These are phyloP conservation scores for Coniochaeta prunicola DNA, from an alignment of 2,329 filamentous ascomycete genomes.

Conservation along the genomic window DNA sequence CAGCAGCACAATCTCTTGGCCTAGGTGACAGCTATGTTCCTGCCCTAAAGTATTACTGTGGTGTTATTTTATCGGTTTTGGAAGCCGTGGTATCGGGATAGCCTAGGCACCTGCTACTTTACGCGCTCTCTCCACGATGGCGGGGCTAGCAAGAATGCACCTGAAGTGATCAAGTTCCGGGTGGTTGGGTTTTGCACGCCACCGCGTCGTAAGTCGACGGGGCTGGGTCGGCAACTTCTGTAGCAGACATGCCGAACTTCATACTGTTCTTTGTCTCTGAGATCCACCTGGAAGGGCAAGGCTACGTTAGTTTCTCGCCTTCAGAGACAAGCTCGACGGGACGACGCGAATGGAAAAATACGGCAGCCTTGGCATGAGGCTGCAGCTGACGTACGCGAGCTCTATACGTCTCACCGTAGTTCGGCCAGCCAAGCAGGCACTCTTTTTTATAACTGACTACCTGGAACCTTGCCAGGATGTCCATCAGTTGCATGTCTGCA, in stretches of 20 bases:
- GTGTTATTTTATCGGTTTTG: too few relatives aligned
- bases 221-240: neutral
- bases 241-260: neutral
- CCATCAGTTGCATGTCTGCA: neutral
- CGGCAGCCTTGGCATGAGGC: neutral
- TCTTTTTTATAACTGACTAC: neutral
- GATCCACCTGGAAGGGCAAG: neutral
- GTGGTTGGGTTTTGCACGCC: constrained; percentile 1
- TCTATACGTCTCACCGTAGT: neutral
- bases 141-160: neutral
- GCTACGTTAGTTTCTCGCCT: neutral
- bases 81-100: neutral
- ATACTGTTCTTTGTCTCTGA: neutral
- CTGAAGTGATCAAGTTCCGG: neutral
- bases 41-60: too few relatives aligned
- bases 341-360: neutral
- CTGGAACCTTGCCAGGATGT: neutral
- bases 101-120: neutral
- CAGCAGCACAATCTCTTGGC: neutral
- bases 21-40: neutral
- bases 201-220: constrained; percentile 1
- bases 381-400: neutral
- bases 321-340: neutral
- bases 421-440: neutral
- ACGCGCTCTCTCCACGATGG: neutral